Conservation (phyloP, 768 basidiomycete genomes). For the Russula lepida region DNA sequence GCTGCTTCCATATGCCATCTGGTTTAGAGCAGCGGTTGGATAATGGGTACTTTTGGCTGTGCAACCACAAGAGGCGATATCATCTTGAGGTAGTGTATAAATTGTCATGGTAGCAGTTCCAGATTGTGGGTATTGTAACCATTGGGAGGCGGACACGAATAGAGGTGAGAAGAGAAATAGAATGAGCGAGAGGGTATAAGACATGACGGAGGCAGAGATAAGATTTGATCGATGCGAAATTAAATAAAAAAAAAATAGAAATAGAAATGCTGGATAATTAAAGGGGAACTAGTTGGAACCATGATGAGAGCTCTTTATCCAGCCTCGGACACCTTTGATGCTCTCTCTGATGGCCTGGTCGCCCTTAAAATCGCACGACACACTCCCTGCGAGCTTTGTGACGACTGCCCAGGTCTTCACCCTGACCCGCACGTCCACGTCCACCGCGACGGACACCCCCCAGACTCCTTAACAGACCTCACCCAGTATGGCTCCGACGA, state of each 20-base stretch:
- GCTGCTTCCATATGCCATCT: slow-evolving; percentile 73
- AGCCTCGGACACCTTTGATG: slow-evolving; percentile 41
- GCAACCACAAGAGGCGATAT: slow-evolving; percentile 72
- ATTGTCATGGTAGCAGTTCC: slow-evolving; percentile 76
- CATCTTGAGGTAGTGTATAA: slow-evolving; percentile 46
- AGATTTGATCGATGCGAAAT: not conserved
- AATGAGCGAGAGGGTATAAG: not conserved
- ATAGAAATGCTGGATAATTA: not conserved
- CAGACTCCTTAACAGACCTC: slow-evolving; percentile 44
- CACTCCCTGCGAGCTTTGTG: slow-evolving; percentile 58
- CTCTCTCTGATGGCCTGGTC: slow-evolving; percentile 42
- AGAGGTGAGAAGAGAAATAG: slow-evolving; percentile 19
- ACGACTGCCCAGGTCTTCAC: slow-evolving; percentile 58
- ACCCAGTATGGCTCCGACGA: slow-evolving; percentile 68
- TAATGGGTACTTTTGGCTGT: slow-evolving; percentile 45
- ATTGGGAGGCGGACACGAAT: slow-evolving; percentile 30
- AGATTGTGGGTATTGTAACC: slow-evolving; percentile 55
- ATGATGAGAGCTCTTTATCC: slow-evolving; percentile 65
- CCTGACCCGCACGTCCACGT: slow-evolving; percentile 54
- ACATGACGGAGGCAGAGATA: not conserved
- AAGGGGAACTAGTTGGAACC: not conserved
- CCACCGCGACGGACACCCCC: slow-evolving; percentile 41
- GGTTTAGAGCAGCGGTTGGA: slow-evolving; percentile 72
- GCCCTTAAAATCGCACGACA: slow-evolving; percentile 80
- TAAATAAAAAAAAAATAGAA: not conserved